phyloP scores from a whole-genome alignment of 176 grass and related monocot genomes.

The Eleusine coracana region DNA sequence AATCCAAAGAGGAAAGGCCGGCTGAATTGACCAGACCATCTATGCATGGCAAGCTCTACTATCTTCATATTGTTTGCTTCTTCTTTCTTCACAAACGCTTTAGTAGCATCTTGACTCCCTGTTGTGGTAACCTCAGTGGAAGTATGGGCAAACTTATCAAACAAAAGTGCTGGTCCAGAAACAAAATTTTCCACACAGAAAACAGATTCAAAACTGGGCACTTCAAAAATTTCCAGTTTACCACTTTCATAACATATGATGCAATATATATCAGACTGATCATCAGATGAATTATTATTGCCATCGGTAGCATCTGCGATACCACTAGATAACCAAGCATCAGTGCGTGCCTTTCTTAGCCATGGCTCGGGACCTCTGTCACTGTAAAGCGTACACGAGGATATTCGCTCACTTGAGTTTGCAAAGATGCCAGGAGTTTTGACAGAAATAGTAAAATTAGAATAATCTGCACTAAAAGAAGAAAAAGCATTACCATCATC shows the following conservation, averaged over 20 bases:
- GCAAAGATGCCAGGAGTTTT: constrained; percentile 58
- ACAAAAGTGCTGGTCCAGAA: constrained; percentile 61
- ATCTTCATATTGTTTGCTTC: constrained; percentile 51
- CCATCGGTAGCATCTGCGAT: constrained; percentile 61
- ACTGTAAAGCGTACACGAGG: constrained; percentile 82
- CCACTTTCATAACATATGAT: constrained; percentile 84
- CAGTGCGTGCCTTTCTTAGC: constrained; percentile 74
- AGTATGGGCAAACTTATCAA: constrained; percentile 51
- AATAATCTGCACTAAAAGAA: constrained; percentile 63
- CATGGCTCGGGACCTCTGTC: constrained; percentile 84
- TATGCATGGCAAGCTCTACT: constrained; percentile 93
- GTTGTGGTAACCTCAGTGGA: constrained; percentile 14
- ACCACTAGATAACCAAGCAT: constrained; percentile 91
- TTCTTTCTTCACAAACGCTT: constrained; percentile 68
- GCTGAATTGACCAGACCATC: constrained; percentile 79
- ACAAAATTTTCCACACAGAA: constrained; percentile 78
- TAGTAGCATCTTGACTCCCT: constrained; percentile 34
- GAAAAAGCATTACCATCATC: constrained; percentile 8
- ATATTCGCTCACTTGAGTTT: constrained; percentile 63
- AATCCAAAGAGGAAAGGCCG: constrained; percentile 84
- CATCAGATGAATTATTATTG: constrained; percentile 60
- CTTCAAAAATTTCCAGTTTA: constrained; percentile 89
- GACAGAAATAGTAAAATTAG: constrained; percentile 73
- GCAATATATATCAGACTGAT: constrained; percentile 86
- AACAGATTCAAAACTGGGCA: constrained; percentile 80